Evolutionary conservation across 257 asterid genomes (phyloP).

Genomic region (Petunia secreta): DNA sequence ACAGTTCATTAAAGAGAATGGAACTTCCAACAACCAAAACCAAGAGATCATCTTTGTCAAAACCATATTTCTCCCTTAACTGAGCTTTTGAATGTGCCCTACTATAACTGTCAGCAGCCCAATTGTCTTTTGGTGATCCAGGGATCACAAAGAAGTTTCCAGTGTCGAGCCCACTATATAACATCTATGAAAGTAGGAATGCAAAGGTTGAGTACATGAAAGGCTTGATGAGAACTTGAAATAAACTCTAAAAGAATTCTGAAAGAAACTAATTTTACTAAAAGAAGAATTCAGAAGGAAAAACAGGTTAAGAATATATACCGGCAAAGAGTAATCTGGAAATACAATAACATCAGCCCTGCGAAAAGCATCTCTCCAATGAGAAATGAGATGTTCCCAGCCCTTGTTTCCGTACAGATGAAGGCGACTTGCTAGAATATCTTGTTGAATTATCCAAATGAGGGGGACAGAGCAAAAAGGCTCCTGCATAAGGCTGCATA

Average conservation of each 20-base stretch:
- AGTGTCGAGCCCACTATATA: slow-evolving; percentile 89
- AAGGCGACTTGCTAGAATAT: slow-evolving; percentile 82
- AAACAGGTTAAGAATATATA: slow-evolving; percentile 40
- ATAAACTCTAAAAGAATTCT: background rate
- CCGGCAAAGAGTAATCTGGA: slow-evolving; percentile 90
- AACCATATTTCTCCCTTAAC: slow-evolving; percentile 75
- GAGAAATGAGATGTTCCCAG: slow-evolving; percentile 75
- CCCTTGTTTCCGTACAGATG: slow-evolving; percentile 61
- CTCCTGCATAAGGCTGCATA: slow-evolving; percentile 99
- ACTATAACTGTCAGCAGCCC: slow-evolving; percentile 92
- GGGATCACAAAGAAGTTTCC: slow-evolving; percentile 99
- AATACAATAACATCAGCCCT: slow-evolving; percentile 92
- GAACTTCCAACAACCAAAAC: slow-evolving; percentile 93
- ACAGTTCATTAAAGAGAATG: slow-evolving; percentile 68
- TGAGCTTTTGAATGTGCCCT: slow-evolving; percentile 74
- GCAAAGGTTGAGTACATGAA: slow-evolving; percentile 43
- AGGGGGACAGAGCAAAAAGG: slow-evolving; percentile 98
- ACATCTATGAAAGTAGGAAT: slow-evolving; percentile 74
- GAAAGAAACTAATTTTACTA: background rate
- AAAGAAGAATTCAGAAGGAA: background rate
- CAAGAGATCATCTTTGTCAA: slow-evolving; percentile 68
- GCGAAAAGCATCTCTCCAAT: slow-evolving; percentile 71
- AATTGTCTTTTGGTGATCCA: slow-evolving; percentile 90
- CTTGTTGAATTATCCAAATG: slow-evolving; percentile 94
- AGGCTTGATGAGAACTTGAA: slow-evolving; percentile 16